Percentiles rank a stretch among this genome's conserved stretches.
phyloP scores from a whole-genome alignment of 805 yeast species.

The Blastobotrys mokoenaii region DNA sequence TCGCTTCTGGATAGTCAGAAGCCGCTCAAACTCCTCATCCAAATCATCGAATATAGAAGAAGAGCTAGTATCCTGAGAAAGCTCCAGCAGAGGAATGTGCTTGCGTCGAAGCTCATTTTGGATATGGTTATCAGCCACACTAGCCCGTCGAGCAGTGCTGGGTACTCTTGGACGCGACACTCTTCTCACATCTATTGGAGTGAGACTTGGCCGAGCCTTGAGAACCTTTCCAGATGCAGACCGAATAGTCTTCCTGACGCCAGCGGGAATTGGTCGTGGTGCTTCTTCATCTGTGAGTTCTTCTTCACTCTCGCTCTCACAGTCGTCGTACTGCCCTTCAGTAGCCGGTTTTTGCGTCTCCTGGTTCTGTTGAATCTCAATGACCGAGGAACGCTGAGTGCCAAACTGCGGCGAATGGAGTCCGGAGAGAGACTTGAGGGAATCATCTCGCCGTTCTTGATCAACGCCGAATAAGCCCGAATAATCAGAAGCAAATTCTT shows the following conservation, averaged over 20 bases:
- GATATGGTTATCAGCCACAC: slow-evolving; percentile 11
- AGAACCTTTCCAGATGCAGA: slow-evolving; percentile 15
- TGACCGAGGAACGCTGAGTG: background rate
- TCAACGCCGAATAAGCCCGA: slow-evolving; percentile 7
- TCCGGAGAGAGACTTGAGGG: background rate
- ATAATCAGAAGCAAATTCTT: slow-evolving; percentile 16
- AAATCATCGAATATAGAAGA: slow-evolving; percentile 14
- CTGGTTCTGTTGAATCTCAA: background rate
- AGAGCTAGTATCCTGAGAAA: slow-evolving; percentile 8
- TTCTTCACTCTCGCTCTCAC: slow-evolving; percentile 1
- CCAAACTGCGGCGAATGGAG: background rate
- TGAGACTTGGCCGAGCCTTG: slow-evolving; percentile 15
- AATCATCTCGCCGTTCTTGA: background rate
- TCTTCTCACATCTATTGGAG: slow-evolving; percentile 16
- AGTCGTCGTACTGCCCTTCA: slow-evolving; percentile 1
- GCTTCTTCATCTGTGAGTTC: background rate
- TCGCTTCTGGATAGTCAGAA: slow-evolving; percentile 17
- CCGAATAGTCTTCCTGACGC: slow-evolving; percentile 10
- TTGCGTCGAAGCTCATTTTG: slow-evolving; percentile 8
- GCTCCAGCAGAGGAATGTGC: slow-evolving; percentile 15
- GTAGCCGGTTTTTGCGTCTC: background rate
- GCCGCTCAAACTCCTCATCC: slow-evolving; percentile 20
- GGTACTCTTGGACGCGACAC: slow-evolving; percentile 7
- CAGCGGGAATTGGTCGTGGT: background rate
- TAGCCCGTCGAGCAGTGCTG: background rate